Evolutionary conservation across 148 eudicot species (phyloP).

Genomic region (Rhododendron williamsianum): DNA sequence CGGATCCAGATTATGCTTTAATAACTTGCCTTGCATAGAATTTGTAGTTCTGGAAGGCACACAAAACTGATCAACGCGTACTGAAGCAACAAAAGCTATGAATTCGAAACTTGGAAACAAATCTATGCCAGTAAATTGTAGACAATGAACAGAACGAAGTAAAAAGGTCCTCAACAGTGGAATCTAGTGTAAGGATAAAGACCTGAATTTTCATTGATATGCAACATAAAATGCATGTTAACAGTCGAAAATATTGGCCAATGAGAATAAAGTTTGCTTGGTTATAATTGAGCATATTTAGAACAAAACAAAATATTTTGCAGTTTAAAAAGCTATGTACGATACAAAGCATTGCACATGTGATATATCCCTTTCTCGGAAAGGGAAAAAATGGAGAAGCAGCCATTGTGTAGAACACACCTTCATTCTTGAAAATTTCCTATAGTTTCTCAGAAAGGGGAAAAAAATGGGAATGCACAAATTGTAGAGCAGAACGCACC

Average conservation of each 20-base stretch:
- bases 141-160: background rate
- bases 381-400: background rate
- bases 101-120: background rate
- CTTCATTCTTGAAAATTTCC: conserved; percentile 80
- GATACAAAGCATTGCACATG: background rate
- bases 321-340: background rate
- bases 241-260: background rate
- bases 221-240: background rate
- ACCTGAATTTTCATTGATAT: background rate
- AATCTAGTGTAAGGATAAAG: background rate
- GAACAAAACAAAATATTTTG: background rate
- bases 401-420: conserved; percentile 26
- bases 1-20: conserved; percentile 87
- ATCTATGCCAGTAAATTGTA: background rate
- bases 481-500: conserved; percentile 32
- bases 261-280: background rate
- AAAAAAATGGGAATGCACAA: background rate
- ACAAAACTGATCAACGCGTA: background rate
- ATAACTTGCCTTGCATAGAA: conserved; percentile 81
- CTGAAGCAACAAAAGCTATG: background rate
- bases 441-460: background rate
- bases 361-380: background rate
- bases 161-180: background rate
- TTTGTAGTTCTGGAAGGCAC: conserved; percentile 49
- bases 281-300: background rate